A percentile compares a stretch with the other conserved stretches of the same genome.
Evolutionary conservation across 2,329 filamentous ascomycete genomes (phyloP).

Genomic region (Pseudogymnoascus sp.): DNA sequence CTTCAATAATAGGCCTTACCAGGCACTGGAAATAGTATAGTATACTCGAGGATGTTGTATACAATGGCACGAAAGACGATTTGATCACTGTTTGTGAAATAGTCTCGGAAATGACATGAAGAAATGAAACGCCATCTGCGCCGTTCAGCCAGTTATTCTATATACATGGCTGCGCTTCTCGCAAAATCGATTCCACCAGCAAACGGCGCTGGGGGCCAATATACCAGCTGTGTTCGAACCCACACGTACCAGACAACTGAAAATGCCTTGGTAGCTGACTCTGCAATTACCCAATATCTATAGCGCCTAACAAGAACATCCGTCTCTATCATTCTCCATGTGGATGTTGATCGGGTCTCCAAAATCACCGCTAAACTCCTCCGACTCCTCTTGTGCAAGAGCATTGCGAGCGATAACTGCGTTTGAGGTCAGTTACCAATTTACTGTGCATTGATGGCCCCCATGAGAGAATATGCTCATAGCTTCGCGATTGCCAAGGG

Average conservation of each 20-base stretch:
- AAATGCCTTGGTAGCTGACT: conserved; percentile 1
- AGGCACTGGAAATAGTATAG: not conserved
- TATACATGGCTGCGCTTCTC: conserved; percentile 5
- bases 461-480: conserved; percentile 13
- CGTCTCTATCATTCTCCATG: conserved; percentile 85
- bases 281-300: conserved; percentile 10
- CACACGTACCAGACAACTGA: not conserved
- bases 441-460: not conserved
- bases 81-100: not conserved
- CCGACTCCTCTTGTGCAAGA: conserved; percentile 90
- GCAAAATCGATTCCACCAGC: not conserved
- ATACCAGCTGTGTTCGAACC: conserved; percentile 12
- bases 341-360: conserved; percentile 98
- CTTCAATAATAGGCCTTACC: not conserved
- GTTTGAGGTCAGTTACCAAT: not conserved
- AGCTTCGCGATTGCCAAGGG: not conserved
- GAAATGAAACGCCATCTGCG: conserved; percentile 6
- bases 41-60: not conserved
- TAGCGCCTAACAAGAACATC: conserved; percentile 72
- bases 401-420: conserved; percentile 93
- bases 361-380: conserved; percentile 96
- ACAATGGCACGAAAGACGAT: not conserved
- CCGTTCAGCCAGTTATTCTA: conserved; percentile 7
- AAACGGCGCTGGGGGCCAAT: conserved; percentile 11
- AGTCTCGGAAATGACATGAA: not conserved